Conservation (phyloP, 2,329 filamentous ascomycete species). For the Calonectria fujianensis region DNA sequence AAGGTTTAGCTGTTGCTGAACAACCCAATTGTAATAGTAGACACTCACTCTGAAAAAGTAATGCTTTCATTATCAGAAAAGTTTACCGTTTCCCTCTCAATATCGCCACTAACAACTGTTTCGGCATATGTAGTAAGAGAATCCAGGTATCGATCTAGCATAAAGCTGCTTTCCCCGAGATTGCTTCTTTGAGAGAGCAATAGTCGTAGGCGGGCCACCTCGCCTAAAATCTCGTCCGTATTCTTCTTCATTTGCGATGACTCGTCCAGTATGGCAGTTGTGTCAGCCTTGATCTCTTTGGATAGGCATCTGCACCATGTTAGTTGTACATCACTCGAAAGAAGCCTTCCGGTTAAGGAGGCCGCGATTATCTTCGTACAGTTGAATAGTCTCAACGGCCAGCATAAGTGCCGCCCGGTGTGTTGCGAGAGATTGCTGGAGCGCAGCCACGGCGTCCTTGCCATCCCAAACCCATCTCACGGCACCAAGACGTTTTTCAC, state of each 20-base stretch:
- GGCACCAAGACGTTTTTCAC: not conserved
- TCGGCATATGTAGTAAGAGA: constrained; percentile 21
- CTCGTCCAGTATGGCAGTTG: constrained; percentile 1
- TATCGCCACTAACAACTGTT: constrained; percentile 10
- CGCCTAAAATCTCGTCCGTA: constrained; percentile 8
- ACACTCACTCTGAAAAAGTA: not conserved
- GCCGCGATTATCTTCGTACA: not conserved
- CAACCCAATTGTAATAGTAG: not conserved
- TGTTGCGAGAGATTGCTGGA: constrained; percentile 17
- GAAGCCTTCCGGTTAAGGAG: no score
- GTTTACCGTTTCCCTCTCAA: not conserved
- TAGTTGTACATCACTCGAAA: not conserved
- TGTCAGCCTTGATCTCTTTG: constrained; percentile 18
- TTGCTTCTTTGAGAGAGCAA: not conserved
- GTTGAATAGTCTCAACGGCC: constrained; percentile 3
- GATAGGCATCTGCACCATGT: not conserved
- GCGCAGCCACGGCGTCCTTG: constrained; percentile 5
- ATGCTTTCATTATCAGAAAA: not conserved
- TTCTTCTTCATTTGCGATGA: constrained; percentile 16
- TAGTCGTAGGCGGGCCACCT: constrained; percentile 2
- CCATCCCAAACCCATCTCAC: constrained; percentile 24
- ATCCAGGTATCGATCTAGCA: constrained; percentile 15
- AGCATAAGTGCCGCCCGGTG: constrained; percentile 10
- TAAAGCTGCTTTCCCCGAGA: not conserved
- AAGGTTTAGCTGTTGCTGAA: not conserved